Evolutionary conservation across 108 stramenopile species (phyloP), one percentile per base, ranked within the genome.

Genomic region (Epithemia pelagica): DNA sequence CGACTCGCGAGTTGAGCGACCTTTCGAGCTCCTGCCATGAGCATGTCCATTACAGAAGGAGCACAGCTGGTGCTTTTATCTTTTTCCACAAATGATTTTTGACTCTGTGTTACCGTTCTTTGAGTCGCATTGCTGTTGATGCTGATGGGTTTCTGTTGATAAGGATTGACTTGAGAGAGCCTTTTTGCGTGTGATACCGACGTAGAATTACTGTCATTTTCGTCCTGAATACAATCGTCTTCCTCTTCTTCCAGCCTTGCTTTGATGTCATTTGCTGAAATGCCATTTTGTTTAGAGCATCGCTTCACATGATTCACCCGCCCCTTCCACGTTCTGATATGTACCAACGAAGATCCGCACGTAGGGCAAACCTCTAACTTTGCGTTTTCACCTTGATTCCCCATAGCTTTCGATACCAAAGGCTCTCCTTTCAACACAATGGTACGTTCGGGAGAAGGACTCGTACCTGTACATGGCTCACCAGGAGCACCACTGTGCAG

Each of bases 231-330:
- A 61, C 2, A 5, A 30, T 5, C 30, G 28, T 31, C 30, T n/a
- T 52, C 24, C 52, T 86, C 85, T 3, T 82, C 64, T 22, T 78
- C 59, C 22, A 73, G 21, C 56, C 65, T 46, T 5, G 15, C 15
- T 5, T 15, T 65, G 8, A 74, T 71, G 28, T 80, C 80, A 37
- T 68, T 62, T 20, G 69, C 74, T 52, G 65, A 61, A 7, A 67
- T 75, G 15, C 82, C 82, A 61, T 89, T 62, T 61, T 89, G 87
- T 51, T 82, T 84, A 19, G 84, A 79, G 51, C 91, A 92, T 53
- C 91, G 73, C 58, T 92, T 92, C 64, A 89, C 86, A 71, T 92
- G 91, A 64, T 83, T 73, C 20, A 89, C 59, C 30, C 91, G 80
- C 53, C 83, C 82, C 28, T 85, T 70, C 27, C 74, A 61, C 8